Conservation (phyloP, 1,284 basidiomycete species). For the Ceratobasidium papillatum region DNA sequence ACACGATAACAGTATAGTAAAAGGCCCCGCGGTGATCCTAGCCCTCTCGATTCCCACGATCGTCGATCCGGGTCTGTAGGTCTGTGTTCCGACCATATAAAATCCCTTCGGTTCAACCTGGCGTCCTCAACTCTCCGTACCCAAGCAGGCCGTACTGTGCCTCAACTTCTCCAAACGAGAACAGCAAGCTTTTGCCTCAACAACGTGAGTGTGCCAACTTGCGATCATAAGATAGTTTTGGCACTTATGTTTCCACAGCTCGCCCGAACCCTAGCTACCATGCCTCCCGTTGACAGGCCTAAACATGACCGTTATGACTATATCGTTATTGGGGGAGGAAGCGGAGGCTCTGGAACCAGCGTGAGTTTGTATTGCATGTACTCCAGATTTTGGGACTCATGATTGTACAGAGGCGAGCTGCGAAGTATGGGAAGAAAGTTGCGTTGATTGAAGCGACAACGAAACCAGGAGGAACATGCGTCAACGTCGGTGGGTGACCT, state of each 20-base stretch:
- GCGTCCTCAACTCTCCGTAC: slow-evolving; percentile 33
- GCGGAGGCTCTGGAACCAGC: slow-evolving; percentile 80
- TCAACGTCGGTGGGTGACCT: slow-evolving; percentile 79
- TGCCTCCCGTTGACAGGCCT: slow-evolving; percentile 75
- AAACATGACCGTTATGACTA: slow-evolving; percentile 76
- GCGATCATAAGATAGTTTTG: neutral
- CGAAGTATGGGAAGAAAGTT: slow-evolving; percentile 93
- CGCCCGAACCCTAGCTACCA: slow-evolving; percentile 54
- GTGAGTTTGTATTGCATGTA: slow-evolving; percentile 56
- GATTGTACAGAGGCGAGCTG: slow-evolving; percentile 76
- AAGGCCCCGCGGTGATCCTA: neutral
- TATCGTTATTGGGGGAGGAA: slow-evolving; percentile 84
- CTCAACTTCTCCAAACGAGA: slow-evolving; percentile 4
- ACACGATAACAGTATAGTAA: neutral
- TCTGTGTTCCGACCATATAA: slow-evolving; percentile 6
- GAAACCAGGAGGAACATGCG: slow-evolving; percentile 92
- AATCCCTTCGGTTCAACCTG: slow-evolving; percentile 22
- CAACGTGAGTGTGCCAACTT: slow-evolving; percentile 6
- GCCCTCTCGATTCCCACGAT: slow-evolving; percentile 23
- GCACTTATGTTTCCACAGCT: slow-evolving; percentile 35
- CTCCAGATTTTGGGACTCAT: neutral
- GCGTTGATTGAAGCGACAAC: slow-evolving; percentile 85
- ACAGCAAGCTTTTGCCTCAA: slow-evolving; percentile 19
- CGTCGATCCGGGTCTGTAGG: slow-evolving; percentile 2
- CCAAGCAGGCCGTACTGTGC: slow-evolving; percentile 13